Conservation (phyloP, 371 early-diverging fungal species). For the Smittium culicis region DNA sequence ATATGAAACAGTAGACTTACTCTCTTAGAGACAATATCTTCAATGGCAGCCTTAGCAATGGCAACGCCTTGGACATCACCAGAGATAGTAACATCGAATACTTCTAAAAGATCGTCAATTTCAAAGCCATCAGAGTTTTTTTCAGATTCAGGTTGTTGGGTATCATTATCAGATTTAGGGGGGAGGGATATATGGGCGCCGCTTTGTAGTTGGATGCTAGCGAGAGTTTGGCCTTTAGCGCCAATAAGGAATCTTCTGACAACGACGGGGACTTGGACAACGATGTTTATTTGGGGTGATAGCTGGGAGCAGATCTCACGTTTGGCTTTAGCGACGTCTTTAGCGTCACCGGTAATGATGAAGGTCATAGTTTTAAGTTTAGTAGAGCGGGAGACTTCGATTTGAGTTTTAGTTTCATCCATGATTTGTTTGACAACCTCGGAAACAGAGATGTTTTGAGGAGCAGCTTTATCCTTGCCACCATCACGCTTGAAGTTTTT, state of each 20-base stretch:
- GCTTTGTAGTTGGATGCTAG: constrained; percentile 58
- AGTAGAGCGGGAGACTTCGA: constrained; percentile 71
- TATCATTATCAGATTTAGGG: constrained; percentile 31
- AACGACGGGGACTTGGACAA: constrained; percentile 59
- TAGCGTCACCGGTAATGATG: constrained; percentile 64
- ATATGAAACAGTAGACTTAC: background rate
- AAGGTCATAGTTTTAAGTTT: constrained; percentile 65
- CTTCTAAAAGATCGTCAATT: constrained; percentile 35
- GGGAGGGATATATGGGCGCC: constrained; percentile 62
- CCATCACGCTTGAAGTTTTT: constrained; percentile 16
- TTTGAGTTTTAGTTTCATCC: constrained; percentile 54
- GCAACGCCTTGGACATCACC: constrained; percentile 75
- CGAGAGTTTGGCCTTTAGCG: constrained; percentile 61
- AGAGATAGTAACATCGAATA: constrained; percentile 51
- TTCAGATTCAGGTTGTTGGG: constrained; percentile 37
- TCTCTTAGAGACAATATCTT: constrained; percentile 63
- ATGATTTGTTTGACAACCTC: constrained; percentile 60
- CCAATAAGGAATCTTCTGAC: constrained; percentile 77
- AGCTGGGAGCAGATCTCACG: constrained; percentile 59
- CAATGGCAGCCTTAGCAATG: constrained; percentile 74
- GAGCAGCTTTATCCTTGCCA: constrained; percentile 21
- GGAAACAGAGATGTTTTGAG: constrained; percentile 41
- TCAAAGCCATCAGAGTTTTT: constrained; percentile 34
- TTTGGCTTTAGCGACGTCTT: constrained; percentile 63
- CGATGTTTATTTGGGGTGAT: constrained; percentile 53